Percentiles rank a stretch among this genome's conserved stretches.
phyloP scores from a whole-genome alignment of 768 basidiomycete genomes.

The Tephrocybe sp. region DNA sequence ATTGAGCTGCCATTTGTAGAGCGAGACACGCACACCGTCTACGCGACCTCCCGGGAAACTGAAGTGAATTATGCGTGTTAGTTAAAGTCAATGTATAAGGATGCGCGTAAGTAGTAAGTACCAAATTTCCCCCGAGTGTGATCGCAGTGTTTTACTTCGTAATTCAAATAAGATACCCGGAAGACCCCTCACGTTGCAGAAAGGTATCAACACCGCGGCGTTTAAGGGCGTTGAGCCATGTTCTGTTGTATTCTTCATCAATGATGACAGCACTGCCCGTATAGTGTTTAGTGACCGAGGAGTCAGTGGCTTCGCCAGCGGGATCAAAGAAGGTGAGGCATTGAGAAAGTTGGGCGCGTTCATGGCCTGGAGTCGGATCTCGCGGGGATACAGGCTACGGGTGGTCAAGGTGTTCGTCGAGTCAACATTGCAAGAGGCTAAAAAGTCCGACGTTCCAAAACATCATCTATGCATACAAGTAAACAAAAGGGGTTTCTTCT shows the following conservation, averaged over 20 bases:
- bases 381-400: neutral
- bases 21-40: slow-evolving; percentile 49
- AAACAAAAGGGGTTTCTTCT: too few relatives aligned
- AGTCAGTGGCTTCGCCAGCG: slow-evolving; percentile 40
- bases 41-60: slow-evolving; percentile 79
- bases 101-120: slow-evolving; percentile 24
- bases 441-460: too few relatives aligned
- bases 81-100: neutral
- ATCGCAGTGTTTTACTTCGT: slow-evolving; percentile 59
- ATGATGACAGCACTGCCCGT: slow-evolving; percentile 19
- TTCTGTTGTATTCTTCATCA: slow-evolving; percentile 8
- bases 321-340: slow-evolving; percentile 22
- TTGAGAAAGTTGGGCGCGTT: slow-evolving; percentile 3
- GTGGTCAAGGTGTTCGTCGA: too few relatives aligned
- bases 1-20: neutral
- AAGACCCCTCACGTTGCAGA: slow-evolving; percentile 69
- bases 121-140: slow-evolving; percentile 86
- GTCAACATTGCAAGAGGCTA: too few relatives aligned
- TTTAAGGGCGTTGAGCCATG: slow-evolving; percentile 24
- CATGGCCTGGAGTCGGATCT: neutral
- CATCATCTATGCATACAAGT: too few relatives aligned
- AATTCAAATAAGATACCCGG: slow-evolving; percentile 76
- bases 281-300: slow-evolving; percentile 32
- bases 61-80: neutral
- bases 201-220: slow-evolving; percentile 74